Evolutionary conservation across 768 basidiomycete genomes (phyloP), one percentile per base, ranked within the genome.

Genomic region (Podaxis sp.): DNA sequence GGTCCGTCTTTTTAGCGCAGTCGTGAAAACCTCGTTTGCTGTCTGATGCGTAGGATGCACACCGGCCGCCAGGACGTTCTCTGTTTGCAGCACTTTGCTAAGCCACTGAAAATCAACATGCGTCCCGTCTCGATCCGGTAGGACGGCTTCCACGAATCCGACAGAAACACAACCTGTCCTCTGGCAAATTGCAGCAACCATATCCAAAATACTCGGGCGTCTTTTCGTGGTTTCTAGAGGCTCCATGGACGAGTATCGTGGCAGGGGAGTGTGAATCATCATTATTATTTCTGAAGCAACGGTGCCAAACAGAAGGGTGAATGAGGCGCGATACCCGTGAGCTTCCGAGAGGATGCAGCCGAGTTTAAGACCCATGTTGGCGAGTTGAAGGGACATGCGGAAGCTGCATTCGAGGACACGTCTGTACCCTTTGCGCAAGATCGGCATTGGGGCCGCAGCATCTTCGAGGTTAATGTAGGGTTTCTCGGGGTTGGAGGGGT

Each of bases 61-160:
- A 5, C 60, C 60, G 15, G 53, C 41, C 38, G 36, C 53, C 38
- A 62, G 30, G 12, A 24, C 46, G 4, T 36, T 38, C 46, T 62
- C 54, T 10, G 50, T 28, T 22, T 10, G 22, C 44, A 55, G 30
- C 2, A 62, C 7, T 26, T 30, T 22, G 2, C 8, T 38, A 6
- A 62, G 13, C 61, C 61, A 62, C 15, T 28, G 30, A 15, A 48
- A 55, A 55, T 55, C 61, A n/a, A 56, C 54, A 30, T 62, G 53
- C 2, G 30, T 38, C 30, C 61, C 54, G 3, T 55, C 53, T 20
- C 20, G 10, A 22, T 56, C 61, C 3, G 54, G 53, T 7, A 62
- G 22, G 10, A 49, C 33, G 3, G 15, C 20, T 48, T 62, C 61
- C 2, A 56, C 15, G n/a, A 62, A 62, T 24, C 44, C 54, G 8